Percentiles rank a stretch among this genome's conserved stretches.
phyloP scores from a whole-genome alignment of 75 land plant species.

The Adiantum capillusveneris region DNA sequence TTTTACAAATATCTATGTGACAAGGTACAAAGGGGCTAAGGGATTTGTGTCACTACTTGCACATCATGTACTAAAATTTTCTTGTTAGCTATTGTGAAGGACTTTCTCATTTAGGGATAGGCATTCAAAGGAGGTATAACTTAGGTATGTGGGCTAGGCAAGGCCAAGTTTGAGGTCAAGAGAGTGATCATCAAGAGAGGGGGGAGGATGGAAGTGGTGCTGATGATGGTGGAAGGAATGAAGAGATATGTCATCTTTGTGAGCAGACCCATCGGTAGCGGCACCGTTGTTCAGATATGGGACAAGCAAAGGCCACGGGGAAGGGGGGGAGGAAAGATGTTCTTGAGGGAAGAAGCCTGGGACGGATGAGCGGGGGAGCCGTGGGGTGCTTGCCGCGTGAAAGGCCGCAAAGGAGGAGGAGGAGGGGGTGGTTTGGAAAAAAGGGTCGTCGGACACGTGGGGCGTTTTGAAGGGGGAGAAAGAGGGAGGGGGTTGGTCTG shows the following conservation, averaged over 20 bases:
- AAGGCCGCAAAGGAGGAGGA: background rate
- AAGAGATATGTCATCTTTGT: background rate
- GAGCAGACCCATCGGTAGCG: no score
- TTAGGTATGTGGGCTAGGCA: background rate
- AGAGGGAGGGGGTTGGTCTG: background rate
- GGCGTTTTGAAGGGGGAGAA: background rate
- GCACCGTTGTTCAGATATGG: background rate
- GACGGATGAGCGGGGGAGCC: background rate
- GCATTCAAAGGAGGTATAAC: no score
- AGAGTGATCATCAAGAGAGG: background rate
- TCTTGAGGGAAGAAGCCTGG: background rate
- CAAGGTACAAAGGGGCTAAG: no score
- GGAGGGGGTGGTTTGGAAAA: background rate
- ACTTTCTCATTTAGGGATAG: no score
- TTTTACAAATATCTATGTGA: no score
- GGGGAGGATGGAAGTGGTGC: background rate
- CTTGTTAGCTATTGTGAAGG: no score
- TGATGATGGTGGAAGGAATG: background rate
- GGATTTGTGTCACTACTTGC: no score
- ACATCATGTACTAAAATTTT: no score
- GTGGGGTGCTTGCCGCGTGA: background rate
- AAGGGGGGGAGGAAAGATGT: background rate
- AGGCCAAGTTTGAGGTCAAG: slow-evolving; percentile 2
- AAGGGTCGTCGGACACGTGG: background rate
- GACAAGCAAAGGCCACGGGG: background rate